Percentiles rank a stretch among this genome's conserved stretches.
Conservation (phyloP, 2,329 filamentous ascomycete genomes). For the Aspergillus ochraceoroseus region DNA sequence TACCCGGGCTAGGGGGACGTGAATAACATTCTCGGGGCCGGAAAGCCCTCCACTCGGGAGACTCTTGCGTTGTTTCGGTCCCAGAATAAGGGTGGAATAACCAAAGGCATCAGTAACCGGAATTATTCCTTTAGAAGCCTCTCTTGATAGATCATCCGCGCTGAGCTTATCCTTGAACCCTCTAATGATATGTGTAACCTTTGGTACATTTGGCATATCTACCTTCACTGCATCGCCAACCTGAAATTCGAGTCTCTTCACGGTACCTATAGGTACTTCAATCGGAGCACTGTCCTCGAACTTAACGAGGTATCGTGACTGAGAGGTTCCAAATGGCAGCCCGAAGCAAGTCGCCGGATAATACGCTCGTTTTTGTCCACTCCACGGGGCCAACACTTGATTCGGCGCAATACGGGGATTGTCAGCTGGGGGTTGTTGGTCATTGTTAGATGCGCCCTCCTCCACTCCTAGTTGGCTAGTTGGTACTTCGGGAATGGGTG, state of each 20-base stretch:
- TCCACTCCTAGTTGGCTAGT: constrained; percentile 12
- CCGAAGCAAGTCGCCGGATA: constrained; percentile 58
- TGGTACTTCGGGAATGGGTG: constrained; percentile 16
- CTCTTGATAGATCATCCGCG: constrained; percentile 25
- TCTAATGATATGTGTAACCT: constrained; percentile 42
- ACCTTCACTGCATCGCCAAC: constrained; percentile 47
- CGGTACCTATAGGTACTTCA: constrained; percentile 37
- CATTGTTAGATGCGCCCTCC: constrained; percentile 2
- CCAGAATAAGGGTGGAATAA: constrained; percentile 39
- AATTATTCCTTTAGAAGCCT: constrained; percentile 22
- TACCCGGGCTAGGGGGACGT: constrained; percentile 43
- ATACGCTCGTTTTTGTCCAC: constrained; percentile 51
- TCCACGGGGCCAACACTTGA: constrained; percentile 57
- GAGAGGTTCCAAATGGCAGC: constrained; percentile 35
- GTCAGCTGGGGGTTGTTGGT: constrained; percentile 13
- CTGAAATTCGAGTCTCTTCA: constrained; percentile 45
- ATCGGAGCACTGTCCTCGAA: constrained; percentile 44
- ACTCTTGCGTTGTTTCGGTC: constrained; percentile 42
- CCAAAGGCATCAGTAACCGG: constrained; percentile 44
- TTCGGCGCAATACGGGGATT: constrained; percentile 42
- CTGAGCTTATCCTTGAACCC: constrained; percentile 39
- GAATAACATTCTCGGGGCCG: constrained; percentile 32
- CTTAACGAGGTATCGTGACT: constrained; percentile 44
- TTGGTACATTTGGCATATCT: constrained; percentile 41
- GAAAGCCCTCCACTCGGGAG: constrained; percentile 32